phyloP scores from a whole-genome alignment of 495 filamentous ascomycete genomes.

The Darksidea phi region DNA sequence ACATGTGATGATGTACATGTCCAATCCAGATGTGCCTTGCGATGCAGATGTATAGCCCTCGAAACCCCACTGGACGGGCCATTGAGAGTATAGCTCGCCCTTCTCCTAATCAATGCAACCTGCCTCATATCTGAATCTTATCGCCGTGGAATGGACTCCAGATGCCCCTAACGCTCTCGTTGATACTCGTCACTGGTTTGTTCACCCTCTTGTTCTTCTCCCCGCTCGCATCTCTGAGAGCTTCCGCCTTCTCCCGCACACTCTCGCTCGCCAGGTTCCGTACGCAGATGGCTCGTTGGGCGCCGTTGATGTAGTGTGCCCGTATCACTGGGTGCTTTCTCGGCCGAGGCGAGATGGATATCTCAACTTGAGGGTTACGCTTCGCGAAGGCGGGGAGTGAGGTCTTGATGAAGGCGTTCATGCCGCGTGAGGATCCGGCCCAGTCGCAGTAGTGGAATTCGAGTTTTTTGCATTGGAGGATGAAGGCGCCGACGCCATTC shows the following conservation, averaged over 20 bases:
- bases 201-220: constrained; percentile 76
- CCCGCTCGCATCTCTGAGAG: constrained; percentile 80
- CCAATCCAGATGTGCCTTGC: background rate
- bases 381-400: constrained; percentile 72
- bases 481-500: constrained; percentile 97
- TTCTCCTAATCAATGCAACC: background rate
- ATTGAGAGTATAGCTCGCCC: background rate
- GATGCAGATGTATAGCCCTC: background rate
- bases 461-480: constrained; percentile 92
- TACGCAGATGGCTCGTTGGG: constrained; percentile 82
- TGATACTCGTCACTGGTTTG: constrained; percentile 82
- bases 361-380: constrained; percentile 83
- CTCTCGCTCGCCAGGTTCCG: constrained; percentile 77
- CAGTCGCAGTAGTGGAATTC: constrained; percentile 97
- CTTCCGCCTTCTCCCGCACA: constrained; percentile 74
- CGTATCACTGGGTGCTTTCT: constrained; percentile 81
- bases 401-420: constrained; percentile 83
- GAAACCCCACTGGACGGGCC: background rate
- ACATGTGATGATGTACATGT: background rate
- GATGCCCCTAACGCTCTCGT: constrained; percentile 89
- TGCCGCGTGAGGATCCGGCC: constrained; percentile 85
- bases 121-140: constrained; percentile 29
- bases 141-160: constrained; percentile 90
- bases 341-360: constrained; percentile 84
- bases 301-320: constrained; percentile 87